Conservation (phyloP, 768 basidiomycete species). For the Mycena sanguinolenta region DNA sequence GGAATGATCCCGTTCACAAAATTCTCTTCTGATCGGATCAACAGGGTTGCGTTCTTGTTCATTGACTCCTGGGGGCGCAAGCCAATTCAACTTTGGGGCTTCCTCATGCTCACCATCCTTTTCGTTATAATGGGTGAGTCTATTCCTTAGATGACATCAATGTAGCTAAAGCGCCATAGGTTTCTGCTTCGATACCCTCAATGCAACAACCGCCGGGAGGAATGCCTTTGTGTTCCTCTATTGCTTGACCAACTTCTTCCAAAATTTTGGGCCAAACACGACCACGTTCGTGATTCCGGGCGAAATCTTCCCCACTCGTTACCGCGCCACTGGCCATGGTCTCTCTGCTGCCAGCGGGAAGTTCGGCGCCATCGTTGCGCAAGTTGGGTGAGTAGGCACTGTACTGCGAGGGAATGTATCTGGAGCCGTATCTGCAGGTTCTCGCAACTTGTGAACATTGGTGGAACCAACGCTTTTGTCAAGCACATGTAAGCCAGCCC, state of each 20-base stretch:
- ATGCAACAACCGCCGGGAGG: conserved; percentile 53
- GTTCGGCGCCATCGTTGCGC: conserved; percentile 84
- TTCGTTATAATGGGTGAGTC: conserved; percentile 77
- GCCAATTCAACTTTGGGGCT: conserved; percentile 86
- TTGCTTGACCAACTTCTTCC: conserved; percentile 88
- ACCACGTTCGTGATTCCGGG: conserved; percentile 85
- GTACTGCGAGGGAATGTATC: too few relatives aligned
- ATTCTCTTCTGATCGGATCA: too few relatives aligned
- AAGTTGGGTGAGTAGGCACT: too few relatives aligned
- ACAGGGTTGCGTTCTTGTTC: conserved; percentile 72
- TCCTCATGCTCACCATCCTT: conserved; percentile 71
- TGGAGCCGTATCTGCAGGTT: too few relatives aligned
- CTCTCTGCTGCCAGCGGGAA: conserved; percentile 89
- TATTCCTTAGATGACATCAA: background rate
- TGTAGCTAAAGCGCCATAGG: background rate
- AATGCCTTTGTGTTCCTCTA: conserved; percentile 86
- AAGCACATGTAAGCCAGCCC: background rate
- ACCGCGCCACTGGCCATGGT: conserved; percentile 88
- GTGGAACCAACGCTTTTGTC: background rate
- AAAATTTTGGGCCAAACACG: conserved; percentile 87
- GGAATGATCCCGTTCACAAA: too few relatives aligned
- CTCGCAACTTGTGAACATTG: background rate
- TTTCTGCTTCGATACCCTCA: conserved; percentile 71
- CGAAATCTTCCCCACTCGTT: conserved; percentile 89
- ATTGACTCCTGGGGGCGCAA: conserved; percentile 87